Evolutionary conservation across 2,329 filamentous ascomycete genomes (phyloP).

Genomic region (Leptographium flavum): DNA sequence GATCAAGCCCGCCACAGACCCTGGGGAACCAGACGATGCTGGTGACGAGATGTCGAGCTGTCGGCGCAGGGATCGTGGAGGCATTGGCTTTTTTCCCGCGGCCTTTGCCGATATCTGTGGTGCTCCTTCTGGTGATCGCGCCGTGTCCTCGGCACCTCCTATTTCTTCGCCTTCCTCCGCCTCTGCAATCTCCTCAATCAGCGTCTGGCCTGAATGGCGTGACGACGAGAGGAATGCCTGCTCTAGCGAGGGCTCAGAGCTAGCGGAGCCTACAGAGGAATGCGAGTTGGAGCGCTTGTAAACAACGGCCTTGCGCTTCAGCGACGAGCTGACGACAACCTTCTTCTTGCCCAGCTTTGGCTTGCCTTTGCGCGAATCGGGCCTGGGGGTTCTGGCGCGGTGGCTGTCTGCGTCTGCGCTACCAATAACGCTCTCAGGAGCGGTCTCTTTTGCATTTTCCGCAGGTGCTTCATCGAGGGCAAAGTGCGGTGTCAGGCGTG

Average conservation of each 20-base stretch:
- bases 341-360: conserved; percentile 15
- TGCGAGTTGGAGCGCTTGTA: conserved; percentile 34
- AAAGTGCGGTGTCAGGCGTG: conserved; percentile 47
- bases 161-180: background rate
- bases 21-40: background rate
- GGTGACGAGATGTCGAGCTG: background rate
- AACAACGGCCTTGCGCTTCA: conserved; percentile 31
- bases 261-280: conserved; percentile 22
- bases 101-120: conserved; percentile 26
- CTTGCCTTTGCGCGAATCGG: background rate
- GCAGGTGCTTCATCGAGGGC: conserved; percentile 28
- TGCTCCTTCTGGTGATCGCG: background rate
- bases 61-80: background rate
- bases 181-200: conserved; percentile 3
- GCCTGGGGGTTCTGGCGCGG: background rate
- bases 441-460: conserved; percentile 13
- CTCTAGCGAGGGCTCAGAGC: conserved; percentile 16
- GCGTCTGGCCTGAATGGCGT: background rate
- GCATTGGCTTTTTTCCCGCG: conserved; percentile 26
- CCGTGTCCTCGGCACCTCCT: background rate
- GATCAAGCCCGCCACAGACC: background rate
- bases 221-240: conserved; percentile 5
- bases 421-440: conserved; percentile 1
- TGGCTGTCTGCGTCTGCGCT: background rate
- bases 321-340: conserved; percentile 28